Conservation (phyloP, 2,329 filamentous ascomycete genomes). For the Colletotrichum siamense region DNA sequence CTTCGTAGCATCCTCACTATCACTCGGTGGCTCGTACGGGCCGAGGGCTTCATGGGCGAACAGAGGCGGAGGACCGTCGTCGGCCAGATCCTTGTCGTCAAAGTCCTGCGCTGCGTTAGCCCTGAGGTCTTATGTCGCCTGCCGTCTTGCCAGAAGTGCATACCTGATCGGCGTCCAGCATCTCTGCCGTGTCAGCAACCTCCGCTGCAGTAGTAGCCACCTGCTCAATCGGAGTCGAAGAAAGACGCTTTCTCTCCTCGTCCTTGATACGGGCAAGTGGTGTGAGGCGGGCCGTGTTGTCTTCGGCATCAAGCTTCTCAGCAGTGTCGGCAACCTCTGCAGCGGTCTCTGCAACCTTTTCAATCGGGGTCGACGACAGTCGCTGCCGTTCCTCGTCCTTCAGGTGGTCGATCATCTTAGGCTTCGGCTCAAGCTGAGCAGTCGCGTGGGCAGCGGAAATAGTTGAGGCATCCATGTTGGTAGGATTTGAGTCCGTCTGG, state of each 20-base stretch:
- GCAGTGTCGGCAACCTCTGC: slow-evolving; percentile 51
- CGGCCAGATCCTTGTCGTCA: slow-evolving; percentile 16
- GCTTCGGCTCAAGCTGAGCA: slow-evolving; percentile 26
- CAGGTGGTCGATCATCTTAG: background rate
- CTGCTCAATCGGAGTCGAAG: slow-evolving; percentile 44
- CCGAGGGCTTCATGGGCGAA: slow-evolving; percentile 55
- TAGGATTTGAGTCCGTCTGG: background rate
- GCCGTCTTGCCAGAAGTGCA: background rate
- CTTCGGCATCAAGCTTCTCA: slow-evolving; percentile 36
- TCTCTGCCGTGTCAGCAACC: slow-evolving; percentile 47
- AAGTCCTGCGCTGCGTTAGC: background rate
- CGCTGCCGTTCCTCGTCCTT: slow-evolving; percentile 34
- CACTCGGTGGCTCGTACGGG: slow-evolving; percentile 41
- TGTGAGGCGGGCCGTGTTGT: background rate
- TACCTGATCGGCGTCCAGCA: slow-evolving; percentile 34
- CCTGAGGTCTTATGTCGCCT: too few relatives aligned
- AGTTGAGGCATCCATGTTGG: background rate
- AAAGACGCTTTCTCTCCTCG: slow-evolving; percentile 36
- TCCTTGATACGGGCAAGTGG: slow-evolving; percentile 13
- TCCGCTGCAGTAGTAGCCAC: slow-evolving; percentile 49
- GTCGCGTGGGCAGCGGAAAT: background rate
- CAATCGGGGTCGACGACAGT: slow-evolving; percentile 41
- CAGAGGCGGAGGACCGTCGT: slow-evolving; percentile 39
- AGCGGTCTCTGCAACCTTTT: slow-evolving; percentile 44
- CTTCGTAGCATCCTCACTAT: slow-evolving; percentile 28